Evolutionary conservation across 1,139 yeast species (phyloP), one percentile per base, ranked within the genome.

Genomic region (Nakaseomyces kungkrabaensis): DNA sequence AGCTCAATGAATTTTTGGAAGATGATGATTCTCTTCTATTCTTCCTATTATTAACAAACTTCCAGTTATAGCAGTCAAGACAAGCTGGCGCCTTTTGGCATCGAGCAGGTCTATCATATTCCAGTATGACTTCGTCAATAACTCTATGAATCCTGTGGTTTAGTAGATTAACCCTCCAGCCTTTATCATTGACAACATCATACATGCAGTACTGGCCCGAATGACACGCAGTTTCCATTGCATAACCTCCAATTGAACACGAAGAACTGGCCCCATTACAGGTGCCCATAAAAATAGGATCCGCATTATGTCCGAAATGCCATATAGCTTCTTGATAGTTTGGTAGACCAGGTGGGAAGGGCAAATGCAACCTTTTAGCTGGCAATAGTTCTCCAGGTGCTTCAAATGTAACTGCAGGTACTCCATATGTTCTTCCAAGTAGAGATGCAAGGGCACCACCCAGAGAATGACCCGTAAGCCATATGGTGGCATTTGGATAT

Each of bases 291-390:
- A 75, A 92, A 5, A 92, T 86, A 1, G 99, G 99, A 65, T 92
- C 99, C 0, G 96, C 98, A 1, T 95, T 92, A 65, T 92, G 92
- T 5, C 98, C 98, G 64, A 92, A 71, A 64, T 94, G 97, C 95
- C 96, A 92, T 22, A 94, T 78, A 57, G 88, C 84, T 60, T 90
- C 97, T 67, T 78, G 72, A 61, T 82, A 78, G 17, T 74, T 70
- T 0, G 97, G 95, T 22, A 88, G 67, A 0, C 96, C 96, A 0
- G 98, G 98, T 1, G 97, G 95, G 68, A 78, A 77, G 0, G 99
- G 99, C 51, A 92, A 74, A 68, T 90, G 97, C 45, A 92, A 72
- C 57, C 99, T 75, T 57, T 75, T 76, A 0, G 92, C 77, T 0
- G 99, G 94, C 51, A 94, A 70, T 66, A 80, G 71, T 59, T 94